phyloP scores from a whole-genome alignment of 495 filamentous ascomycete species.

The Talaromyces adpressus region DNA sequence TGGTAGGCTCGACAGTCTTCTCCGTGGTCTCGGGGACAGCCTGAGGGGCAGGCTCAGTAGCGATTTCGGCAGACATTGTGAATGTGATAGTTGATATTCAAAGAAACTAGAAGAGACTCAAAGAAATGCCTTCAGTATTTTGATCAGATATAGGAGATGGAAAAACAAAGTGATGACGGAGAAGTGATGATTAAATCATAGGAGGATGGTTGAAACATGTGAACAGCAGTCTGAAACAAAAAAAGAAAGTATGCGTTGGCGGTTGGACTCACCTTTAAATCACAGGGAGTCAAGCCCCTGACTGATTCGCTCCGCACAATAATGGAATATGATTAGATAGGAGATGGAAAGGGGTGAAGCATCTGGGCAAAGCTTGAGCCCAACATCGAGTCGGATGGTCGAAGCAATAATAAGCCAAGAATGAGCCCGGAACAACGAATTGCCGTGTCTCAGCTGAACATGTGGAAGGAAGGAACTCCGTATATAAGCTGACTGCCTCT shows the following conservation, averaged over 20 bases:
- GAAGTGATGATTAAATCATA: not conserved
- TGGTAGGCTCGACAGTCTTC: conserved; percentile 11
- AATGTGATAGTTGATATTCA: conserved; percentile 1
- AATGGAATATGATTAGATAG: not conserved
- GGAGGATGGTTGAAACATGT: not conserved
- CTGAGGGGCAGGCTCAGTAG: conserved; percentile 1
- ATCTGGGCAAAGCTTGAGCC: not conserved
- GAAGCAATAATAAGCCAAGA: not conserved
- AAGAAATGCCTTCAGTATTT: not conserved
- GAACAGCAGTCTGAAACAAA: not conserved
- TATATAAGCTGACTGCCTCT: not conserved
- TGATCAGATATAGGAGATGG: not conserved
- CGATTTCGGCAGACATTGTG: conserved; percentile 17
- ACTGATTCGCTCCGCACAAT: not conserved
- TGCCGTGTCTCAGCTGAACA: not conserved
- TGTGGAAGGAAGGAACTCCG: too few species aligned
- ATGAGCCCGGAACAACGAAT: not conserved
- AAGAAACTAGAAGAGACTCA: conserved; percentile 1
- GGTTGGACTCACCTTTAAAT: not conserved
- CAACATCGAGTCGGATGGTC: not conserved
- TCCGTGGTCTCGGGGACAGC: conserved; percentile 14
- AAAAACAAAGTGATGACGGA: not conserved
- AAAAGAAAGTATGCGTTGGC: not conserved
- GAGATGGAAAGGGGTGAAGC: not conserved
- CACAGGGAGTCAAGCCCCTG: not conserved